These are phyloP conservation scores for Suhomyces kunorum DNA, from an alignment of 1,139 yeast species.

Conservation along the genomic window DNA sequence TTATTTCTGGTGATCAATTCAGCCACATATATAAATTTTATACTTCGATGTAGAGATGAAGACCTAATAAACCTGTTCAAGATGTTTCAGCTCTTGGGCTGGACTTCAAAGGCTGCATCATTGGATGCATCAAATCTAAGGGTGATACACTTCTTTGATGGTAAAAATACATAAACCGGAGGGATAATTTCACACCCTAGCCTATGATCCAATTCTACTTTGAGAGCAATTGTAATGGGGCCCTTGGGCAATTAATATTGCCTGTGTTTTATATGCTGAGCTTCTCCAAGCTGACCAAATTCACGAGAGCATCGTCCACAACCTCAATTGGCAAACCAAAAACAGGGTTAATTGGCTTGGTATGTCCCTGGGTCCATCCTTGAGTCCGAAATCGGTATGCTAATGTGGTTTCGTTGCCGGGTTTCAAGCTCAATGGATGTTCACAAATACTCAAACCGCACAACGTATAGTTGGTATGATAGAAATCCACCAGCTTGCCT, in stretches of 20 bases:
- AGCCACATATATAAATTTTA: no score
- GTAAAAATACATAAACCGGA: no score
- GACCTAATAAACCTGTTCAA: no score
- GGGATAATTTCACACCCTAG: no score
- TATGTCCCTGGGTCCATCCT: constrained; percentile 21
- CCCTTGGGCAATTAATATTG: not conserved
- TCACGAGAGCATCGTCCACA: constrained; percentile 19
- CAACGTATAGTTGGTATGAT: constrained; percentile 85
- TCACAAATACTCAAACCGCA: constrained; percentile 77
- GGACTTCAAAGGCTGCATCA: no score
- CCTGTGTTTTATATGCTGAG: not conserved
- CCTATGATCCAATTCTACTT: no score
- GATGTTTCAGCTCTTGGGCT: no score
- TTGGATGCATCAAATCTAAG: no score
- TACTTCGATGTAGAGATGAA: no score
- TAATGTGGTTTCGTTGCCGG: constrained; percentile 16
- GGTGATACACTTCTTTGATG: no score
- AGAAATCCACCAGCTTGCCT: constrained; percentile 74
- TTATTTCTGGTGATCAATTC: no score
- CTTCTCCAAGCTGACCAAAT: constrained; percentile 1
- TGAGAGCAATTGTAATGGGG: no score
- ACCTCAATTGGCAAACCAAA: constrained; percentile 56
- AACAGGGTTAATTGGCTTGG: constrained; percentile 56
- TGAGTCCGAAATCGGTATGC: constrained; percentile 30
- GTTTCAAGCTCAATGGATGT: constrained; percentile 16